A percentile compares a stretch with the other conserved stretches of the same genome.
Conservation (phyloP, 257 asterid genomes). For the Nemophila menziesii region DNA sequence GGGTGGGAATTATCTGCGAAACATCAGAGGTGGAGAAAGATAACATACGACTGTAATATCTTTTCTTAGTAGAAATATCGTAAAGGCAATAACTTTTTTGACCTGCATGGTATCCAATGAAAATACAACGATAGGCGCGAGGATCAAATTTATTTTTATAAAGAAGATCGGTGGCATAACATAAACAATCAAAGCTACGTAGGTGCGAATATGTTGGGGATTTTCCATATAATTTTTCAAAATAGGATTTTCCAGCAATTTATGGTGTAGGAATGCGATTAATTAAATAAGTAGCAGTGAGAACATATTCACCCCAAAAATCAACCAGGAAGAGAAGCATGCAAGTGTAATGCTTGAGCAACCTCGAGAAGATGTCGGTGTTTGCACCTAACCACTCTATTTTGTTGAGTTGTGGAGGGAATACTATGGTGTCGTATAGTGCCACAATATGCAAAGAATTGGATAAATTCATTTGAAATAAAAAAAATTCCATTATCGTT, state of each 20-base stretch:
- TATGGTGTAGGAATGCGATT: not conserved
- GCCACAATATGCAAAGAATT: too few species aligned
- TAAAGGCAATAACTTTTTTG: not conserved
- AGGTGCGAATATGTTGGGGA: not conserved
- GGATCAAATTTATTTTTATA: not conserved
- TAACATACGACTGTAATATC: not conserved
- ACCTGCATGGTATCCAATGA: not conserved
- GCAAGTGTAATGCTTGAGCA: too few species aligned
- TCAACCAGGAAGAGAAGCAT: too few species aligned
- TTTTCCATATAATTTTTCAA: not conserved
- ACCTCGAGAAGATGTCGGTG: too few species aligned
- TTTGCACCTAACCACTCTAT: too few species aligned
- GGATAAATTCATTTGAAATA: too few species aligned
- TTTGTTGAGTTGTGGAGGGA: too few species aligned
- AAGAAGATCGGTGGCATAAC: not conserved
- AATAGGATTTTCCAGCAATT: not conserved
- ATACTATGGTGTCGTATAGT: too few species aligned
- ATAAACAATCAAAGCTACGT: not conserved
- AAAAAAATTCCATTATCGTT: too few species aligned
- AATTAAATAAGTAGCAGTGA: not conserved
- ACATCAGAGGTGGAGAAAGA: too few species aligned
- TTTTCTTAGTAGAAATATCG: not conserved
- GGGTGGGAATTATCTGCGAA: too few species aligned
- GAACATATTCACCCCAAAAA: not conserved
- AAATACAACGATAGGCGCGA: not conserved